Conservation (phyloP, 306 rosid genomes). For the Prunus kanzakura region DNA sequence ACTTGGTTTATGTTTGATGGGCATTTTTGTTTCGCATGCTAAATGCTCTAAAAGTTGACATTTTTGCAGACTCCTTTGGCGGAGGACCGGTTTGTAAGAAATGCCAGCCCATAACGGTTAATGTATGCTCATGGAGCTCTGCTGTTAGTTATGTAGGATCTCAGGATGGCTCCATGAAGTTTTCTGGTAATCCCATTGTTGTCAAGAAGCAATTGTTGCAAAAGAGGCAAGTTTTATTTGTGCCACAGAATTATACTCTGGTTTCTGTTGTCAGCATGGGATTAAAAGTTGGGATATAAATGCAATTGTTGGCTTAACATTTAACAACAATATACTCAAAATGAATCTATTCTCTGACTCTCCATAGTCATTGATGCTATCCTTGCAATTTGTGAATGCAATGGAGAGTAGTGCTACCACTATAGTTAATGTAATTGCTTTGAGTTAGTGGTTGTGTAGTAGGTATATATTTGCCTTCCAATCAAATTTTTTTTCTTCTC, state of each 20-base stretch:
- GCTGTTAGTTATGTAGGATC: conserved; percentile 46
- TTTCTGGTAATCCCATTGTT: conserved; percentile 34
- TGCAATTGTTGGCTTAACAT: background rate
- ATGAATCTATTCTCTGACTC: background rate
- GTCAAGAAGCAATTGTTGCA: conserved; percentile 27
- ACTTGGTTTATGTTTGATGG: conserved; percentile 1
- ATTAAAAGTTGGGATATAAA: background rate
- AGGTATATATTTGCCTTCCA: background rate
- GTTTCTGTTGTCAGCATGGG: background rate
- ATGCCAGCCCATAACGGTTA: conserved; percentile 26
- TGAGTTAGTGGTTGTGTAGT: background rate
- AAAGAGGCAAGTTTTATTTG: conserved; percentile 38
- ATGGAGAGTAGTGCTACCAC: background rate
- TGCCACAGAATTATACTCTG: background rate
- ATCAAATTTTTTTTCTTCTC: background rate
- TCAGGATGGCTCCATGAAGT: conserved; percentile 21
- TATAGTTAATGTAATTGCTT: background rate
- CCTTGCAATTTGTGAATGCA: background rate
- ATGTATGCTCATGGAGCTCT: conserved; percentile 47
- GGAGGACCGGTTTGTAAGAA: conserved; percentile 31
- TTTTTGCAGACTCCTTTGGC: conserved; percentile 39
- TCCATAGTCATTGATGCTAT: background rate
- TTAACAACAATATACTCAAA: background rate
- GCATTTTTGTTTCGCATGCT: background rate
- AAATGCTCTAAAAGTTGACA: background rate